Conservation (phyloP, 1,139 yeast species). For the Candida sojae region DNA sequence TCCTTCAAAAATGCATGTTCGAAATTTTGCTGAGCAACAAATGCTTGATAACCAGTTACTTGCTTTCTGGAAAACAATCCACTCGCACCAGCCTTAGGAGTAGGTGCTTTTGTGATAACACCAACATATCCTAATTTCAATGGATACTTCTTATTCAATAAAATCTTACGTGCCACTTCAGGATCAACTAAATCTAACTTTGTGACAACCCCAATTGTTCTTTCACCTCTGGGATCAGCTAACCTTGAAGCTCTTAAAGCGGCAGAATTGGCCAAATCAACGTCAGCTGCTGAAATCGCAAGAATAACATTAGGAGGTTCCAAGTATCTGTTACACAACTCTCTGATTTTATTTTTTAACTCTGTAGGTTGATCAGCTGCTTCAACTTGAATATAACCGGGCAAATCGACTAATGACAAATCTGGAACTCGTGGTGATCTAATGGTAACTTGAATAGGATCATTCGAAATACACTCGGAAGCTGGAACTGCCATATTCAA, state of each 20-base stretch:
- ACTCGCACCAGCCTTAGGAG: conserved; percentile 19
- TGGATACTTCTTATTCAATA: conserved; percentile 83
- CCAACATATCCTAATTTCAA: conserved; percentile 97
- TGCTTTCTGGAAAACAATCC: conserved; percentile 36
- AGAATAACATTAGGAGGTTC: conserved; percentile 91
- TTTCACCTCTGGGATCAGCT: conserved; percentile 93
- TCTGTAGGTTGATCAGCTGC: conserved; percentile 94
- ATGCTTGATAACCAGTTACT: conserved; percentile 47
- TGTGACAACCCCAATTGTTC: conserved; percentile 95
- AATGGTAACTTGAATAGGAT: conserved; percentile 88
- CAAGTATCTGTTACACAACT: conserved; percentile 80
- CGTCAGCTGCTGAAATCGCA: conserved; percentile 97
- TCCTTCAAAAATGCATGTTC: conserved; percentile 62
- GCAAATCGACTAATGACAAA: conserved; percentile 88
- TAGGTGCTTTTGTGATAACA: conserved; percentile 82
- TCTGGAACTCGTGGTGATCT: conserved; percentile 94
- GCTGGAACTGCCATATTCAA: conserved; percentile 91
- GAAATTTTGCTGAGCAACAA: conserved; percentile 64
- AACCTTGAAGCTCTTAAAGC: conserved; percentile 89
- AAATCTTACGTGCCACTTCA: conserved; percentile 62
- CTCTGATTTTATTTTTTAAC: conserved; percentile 75
- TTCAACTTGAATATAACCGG: conserved; percentile 96
- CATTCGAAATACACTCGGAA: conserved; percentile 80
- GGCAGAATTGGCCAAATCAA: conserved; percentile 93
- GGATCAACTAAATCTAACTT: conserved; percentile 89